Evolutionary conservation across 2,329 filamentous ascomycete genomes (phyloP).

Genomic region (Pezicula radicicola): DNA sequence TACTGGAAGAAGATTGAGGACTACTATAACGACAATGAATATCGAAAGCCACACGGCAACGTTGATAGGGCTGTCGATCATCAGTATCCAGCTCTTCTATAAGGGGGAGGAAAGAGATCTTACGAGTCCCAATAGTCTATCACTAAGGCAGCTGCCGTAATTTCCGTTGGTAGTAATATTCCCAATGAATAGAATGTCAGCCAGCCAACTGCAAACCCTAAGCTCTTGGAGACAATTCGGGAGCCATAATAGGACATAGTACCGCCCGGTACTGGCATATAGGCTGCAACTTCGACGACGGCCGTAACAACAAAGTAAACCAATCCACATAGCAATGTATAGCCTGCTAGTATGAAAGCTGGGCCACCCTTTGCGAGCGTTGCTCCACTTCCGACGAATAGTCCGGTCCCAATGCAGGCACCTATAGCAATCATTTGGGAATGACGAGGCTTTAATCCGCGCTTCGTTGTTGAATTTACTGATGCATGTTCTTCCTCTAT

Average conservation of each 20-base stretch:
- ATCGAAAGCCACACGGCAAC: no score
- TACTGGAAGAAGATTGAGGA: conserved; percentile 55
- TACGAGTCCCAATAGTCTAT: conserved; percentile 57
- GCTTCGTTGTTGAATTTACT: conserved; percentile 11
- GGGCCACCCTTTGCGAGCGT: conserved; percentile 56
- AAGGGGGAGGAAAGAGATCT: conserved; percentile 30
- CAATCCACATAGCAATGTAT: conserved; percentile 52
- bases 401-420: conserved; percentile 60
- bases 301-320: conserved; percentile 54
- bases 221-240: conserved; percentile 46
- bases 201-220: conserved; percentile 17
- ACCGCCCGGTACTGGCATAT: conserved; percentile 52
- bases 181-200: conserved; percentile 53
- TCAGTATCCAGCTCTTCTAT: conserved; percentile 56
- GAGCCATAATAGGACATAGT: conserved; percentile 54
- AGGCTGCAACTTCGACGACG: conserved; percentile 53
- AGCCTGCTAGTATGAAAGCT: conserved; percentile 68
- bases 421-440: conserved; percentile 58
- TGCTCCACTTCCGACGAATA: conserved; percentile 59
- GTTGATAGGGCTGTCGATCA: conserved; percentile 37
- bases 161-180: conserved; percentile 55
- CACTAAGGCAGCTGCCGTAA: conserved; percentile 54
- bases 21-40: conserved; percentile 36
- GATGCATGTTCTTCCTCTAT: no score
- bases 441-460: conserved; percentile 57